A percentile compares a stretch with the other conserved stretches of the same genome.
phyloP scores from a whole-genome alignment of 176 grass and related monocot genomes.

The Puya raimondii region DNA sequence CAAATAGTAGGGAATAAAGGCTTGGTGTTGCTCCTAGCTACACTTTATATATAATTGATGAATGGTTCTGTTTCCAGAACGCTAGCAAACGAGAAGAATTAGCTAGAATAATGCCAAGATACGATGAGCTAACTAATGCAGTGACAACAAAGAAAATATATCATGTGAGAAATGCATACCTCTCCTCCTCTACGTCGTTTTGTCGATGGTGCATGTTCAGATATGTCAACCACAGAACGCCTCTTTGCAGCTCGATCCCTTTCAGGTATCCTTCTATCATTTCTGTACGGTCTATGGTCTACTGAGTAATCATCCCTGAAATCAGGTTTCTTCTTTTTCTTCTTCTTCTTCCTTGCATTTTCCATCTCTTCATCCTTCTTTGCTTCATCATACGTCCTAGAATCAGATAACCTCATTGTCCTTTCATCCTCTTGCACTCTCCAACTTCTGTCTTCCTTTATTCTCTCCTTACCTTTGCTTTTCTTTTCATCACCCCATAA shows the following conservation, averaged over 20 bases:
- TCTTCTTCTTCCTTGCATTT: slow-evolving; percentile 79
- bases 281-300: slow-evolving; percentile 68
- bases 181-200: slow-evolving; percentile 89
- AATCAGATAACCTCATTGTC: slow-evolving; percentile 51
- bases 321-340: slow-evolving; percentile 94
- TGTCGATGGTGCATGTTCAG: slow-evolving; percentile 35
- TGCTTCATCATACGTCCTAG: slow-evolving; percentile 42
- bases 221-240: slow-evolving; percentile 35
- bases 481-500: slow-evolving; percentile 34
- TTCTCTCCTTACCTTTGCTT: slow-evolving; percentile 35
- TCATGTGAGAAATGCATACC: slow-evolving; percentile 35
- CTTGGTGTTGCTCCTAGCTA: too few species aligned
- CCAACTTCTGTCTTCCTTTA: slow-evolving; percentile 33
- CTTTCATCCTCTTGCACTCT: slow-evolving; percentile 52
- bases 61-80: too few species aligned
- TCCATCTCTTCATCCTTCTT: slow-evolving; percentile 58
- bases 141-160: not conserved
- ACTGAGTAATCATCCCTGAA: slow-evolving; percentile 80
- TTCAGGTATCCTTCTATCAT: slow-evolving; percentile 75
- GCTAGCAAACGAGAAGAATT: too few species aligned
- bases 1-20: too few species aligned
- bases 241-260: slow-evolving; percentile 50
- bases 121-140: not conserved
- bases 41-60: too few species aligned
- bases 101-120: too few species aligned